These are phyloP conservation scores for Amyloporia xantha DNA, from an alignment of 768 basidiomycete genomes.

Conservation along the genomic window DNA sequence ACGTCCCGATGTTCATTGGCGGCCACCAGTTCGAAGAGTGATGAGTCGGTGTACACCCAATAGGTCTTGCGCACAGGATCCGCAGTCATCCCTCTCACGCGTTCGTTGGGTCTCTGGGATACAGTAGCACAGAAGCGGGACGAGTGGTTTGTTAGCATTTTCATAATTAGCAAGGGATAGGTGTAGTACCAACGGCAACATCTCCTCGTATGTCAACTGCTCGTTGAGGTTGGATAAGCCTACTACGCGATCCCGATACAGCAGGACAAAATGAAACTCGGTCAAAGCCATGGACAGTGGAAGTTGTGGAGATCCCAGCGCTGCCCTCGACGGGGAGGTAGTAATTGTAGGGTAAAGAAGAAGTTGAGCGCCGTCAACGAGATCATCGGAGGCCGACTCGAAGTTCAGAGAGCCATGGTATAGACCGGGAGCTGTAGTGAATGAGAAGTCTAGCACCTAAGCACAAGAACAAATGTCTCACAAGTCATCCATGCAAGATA, in stretches of 20 bases:
- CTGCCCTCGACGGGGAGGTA: conserved; percentile 26
- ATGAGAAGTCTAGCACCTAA: conserved; percentile 5
- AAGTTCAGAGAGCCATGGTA: conserved; percentile 80
- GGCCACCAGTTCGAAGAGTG: conserved; percentile 81
- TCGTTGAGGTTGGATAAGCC: conserved; percentile 80
- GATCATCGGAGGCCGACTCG: conserved; percentile 59
- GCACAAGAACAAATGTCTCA: conserved; percentile 26
- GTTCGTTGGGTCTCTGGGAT: conserved; percentile 68
- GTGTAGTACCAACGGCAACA: conserved; percentile 63
- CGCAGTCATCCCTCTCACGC: conserved; percentile 64
- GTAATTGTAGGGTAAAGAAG: conserved; percentile 64
- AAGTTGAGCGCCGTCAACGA: conserved; percentile 72
- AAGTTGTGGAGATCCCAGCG: conserved; percentile 27
- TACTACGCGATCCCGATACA: conserved; percentile 73
- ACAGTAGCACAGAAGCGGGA: no score
- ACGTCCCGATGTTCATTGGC: conserved; percentile 90
- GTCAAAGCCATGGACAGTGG: conserved; percentile 81
- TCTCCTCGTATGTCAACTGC: conserved; percentile 76
- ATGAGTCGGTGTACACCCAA: conserved; percentile 89
- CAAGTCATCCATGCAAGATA: conserved; percentile 90
- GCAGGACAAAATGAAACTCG: conserved; percentile 85
- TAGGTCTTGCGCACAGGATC: conserved; percentile 88
- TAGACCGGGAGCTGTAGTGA: conserved; percentile 65
- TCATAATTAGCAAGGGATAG: no score
- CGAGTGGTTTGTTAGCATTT: not conserved